Percentiles rank a stretch among this genome's conserved stretches.
These are phyloP conservation scores for Stylosanthes scabra DNA, from an alignment of 331 rosid genomes.

Conservation along the genomic window DNA sequence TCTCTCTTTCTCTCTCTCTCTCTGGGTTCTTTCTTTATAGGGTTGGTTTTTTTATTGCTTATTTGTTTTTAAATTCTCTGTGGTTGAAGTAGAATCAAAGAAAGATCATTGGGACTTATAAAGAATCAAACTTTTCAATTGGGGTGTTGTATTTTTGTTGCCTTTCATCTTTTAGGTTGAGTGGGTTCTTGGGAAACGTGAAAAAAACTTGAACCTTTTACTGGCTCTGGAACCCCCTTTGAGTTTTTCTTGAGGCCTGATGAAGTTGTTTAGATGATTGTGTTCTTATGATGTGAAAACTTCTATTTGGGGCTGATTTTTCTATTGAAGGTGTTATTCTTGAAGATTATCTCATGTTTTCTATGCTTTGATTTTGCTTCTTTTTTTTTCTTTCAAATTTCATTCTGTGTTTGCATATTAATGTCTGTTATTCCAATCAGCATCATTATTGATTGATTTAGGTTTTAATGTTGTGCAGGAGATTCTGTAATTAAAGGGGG, in stretches of 20 bases:
- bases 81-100: constrained; percentile 30
- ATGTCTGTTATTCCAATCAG: constrained; percentile 33
- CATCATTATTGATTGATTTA: neutral
- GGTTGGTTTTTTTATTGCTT: neutral
- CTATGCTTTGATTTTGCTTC: constrained; percentile 26
- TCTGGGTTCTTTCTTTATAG: constrained; percentile 17
- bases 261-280: constrained; percentile 28
- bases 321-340: constrained; percentile 38
- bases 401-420: constrained; percentile 23
- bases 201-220: constrained; percentile 17
- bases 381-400: constrained; percentile 42
- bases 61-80: neutral
- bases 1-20: constrained; percentile 37
- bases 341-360: constrained; percentile 46
- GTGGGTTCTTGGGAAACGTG: constrained; percentile 32
- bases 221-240: constrained; percentile 25
- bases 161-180: constrained; percentile 43
- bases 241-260: constrained; percentile 36
- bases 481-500: constrained; percentile 49
- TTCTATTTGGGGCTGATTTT: constrained; percentile 39
- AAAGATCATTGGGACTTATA: constrained; percentile 38
- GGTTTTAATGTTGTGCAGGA: constrained; percentile 38
- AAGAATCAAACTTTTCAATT: constrained; percentile 52
- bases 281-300: neutral
- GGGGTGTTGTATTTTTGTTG: constrained; percentile 34